A percentile compares a stretch with the other conserved stretches of the same genome.
phyloP scores from a whole-genome alignment of 1,284 basidiomycete species.

The Ustilago shanxiensis region DNA sequence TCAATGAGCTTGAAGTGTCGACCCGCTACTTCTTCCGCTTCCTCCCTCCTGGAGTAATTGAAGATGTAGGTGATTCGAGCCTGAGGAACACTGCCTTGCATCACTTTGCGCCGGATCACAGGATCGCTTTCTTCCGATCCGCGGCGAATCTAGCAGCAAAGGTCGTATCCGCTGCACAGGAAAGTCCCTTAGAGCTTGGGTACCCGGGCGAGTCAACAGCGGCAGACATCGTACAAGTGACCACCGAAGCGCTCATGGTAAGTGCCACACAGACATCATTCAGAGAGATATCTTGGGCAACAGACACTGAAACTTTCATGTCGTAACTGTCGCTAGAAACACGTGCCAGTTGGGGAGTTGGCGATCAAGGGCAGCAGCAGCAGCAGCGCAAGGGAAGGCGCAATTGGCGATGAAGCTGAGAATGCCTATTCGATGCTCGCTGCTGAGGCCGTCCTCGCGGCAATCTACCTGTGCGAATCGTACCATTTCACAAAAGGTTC shows the following conservation, averaged over 20 bases:
- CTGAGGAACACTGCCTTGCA: not conserved
- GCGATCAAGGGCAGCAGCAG: not conserved
- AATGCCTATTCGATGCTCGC: conserved; percentile 18
- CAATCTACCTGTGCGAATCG: conserved; percentile 12
- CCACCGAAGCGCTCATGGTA: conserved; percentile 16
- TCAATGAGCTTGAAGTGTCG: conserved; percentile 20
- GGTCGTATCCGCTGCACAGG: conserved; percentile 12
- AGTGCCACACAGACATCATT: not conserved
- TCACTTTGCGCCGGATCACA: conserved; percentile 14
- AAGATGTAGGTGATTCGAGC: not conserved
- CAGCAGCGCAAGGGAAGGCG: not conserved
- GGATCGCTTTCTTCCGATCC: conserved; percentile 23
- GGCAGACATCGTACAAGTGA: conserved; percentile 3
- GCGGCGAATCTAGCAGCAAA: conserved; percentile 26
- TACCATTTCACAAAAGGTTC: not conserved
- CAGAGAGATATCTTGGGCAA: not conserved
- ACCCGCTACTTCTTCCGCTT: conserved; percentile 20
- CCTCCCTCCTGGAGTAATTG: conserved; percentile 1
- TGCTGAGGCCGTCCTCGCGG: conserved; percentile 30
- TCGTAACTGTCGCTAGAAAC: not conserved
- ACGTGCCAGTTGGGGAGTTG: not conserved
- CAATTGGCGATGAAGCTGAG: not conserved
- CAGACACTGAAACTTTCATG: not conserved
- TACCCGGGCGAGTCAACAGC: conserved; percentile 6
- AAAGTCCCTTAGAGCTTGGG: conserved; percentile 7